phyloP scores from a whole-genome alignment of 192 early-diverging fungal species.

The Phycomyces blakesleeanus region DNA sequence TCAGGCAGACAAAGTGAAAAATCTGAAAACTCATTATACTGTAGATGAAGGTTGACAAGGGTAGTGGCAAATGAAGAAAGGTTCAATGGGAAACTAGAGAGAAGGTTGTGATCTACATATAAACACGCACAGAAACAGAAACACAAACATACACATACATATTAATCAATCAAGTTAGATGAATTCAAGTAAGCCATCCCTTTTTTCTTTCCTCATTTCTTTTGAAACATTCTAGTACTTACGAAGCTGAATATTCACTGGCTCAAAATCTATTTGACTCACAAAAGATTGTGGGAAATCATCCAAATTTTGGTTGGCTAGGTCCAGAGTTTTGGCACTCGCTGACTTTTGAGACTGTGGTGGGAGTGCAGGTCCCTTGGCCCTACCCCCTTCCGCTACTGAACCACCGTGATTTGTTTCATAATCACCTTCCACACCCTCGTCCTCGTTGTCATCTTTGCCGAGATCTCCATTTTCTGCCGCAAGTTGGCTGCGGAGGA shows the following conservation, averaged over 20 bases:
- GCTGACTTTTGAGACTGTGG: background rate
- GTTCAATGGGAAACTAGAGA: conserved; percentile 33
- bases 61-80: conserved; percentile 26
- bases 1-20: conserved; percentile 36
- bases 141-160: no score
- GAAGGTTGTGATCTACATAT: conserved; percentile 30
- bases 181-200: no score
- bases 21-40: conserved; percentile 46
- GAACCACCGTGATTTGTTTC: background rate
- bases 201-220: no score
- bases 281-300: background rate
- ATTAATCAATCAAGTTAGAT: no score
- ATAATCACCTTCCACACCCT: background rate
- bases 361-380: background rate
- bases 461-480: background rate
- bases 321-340: conserved; percentile 28
- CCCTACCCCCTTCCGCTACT: background rate
- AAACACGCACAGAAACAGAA: no score
- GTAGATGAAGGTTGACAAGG: conserved; percentile 43
- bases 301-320: conserved; percentile 36
- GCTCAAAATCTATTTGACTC: background rate
- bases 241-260: conserved; percentile 23
- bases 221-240: conserved; percentile 5
- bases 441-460: background rate
- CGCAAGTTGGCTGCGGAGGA: background rate